Base-by-base conservation (phyloP, 2,329 filamentous ascomycete species). In the Colletotrichum simmondsii region DNA sequence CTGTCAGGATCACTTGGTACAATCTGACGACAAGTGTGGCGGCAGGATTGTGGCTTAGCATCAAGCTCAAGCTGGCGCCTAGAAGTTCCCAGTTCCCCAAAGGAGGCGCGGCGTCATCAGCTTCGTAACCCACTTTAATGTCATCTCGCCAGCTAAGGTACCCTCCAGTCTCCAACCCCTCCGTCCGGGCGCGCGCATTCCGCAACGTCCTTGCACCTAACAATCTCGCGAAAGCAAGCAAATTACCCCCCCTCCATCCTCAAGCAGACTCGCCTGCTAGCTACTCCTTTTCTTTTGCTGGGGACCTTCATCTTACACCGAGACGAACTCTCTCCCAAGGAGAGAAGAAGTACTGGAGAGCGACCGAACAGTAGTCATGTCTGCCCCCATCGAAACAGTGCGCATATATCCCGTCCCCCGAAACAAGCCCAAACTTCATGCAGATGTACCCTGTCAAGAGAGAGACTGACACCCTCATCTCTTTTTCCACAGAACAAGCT, bases 321-420 rank as follows among this genome's bases (percentile, higher is more conserved):
- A 22, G 30, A 54, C 16, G 42, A n/a, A 28, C 16, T 19, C 52
- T 16, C 32, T 19, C 49, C 62, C 62, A 42, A 65, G 62, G 16
- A 42, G 10, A 56, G 5, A 56, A 24, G 54, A n/a, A 46, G 16
- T 14, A 46, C 14, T 32, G 58, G 59, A 65, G 54, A n/a, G 56
- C 26, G 19, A 64, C 72, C 72, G 73, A 42, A 35, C 59, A 65
- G 61, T 76, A 75, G 81, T 69, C 68, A 87, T 87, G 85, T 83
- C 85, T 76, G 80, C 83, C 71, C 82, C 85, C 61, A 78, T 79
- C 75, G 81, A 85, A 76, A 81, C 83, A 80, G 86, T 87, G 83
- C 78, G 84, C 80, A n/a, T 78, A 74, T 75, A 74, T 75, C 77
- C 75, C 69, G 65, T 68, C 66, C 71, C 70, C 71, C 70, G 73